These are phyloP conservation scores for Platismatia glauca DNA, from an alignment of 495 filamentous ascomycete genomes.

Conservation along the genomic window DNA sequence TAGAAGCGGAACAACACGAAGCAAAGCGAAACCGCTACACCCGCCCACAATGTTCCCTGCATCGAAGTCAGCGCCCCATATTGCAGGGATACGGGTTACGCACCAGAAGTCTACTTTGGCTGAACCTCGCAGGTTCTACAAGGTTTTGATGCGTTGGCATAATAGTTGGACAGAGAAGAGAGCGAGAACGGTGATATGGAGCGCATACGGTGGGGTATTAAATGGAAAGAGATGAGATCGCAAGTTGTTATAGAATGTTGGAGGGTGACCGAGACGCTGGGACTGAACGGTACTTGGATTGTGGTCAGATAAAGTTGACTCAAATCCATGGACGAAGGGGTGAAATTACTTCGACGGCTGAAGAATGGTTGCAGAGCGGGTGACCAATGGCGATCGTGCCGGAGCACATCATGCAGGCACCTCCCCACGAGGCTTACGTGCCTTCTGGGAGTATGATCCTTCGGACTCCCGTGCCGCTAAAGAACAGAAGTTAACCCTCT, in stretches of 20 bases:
- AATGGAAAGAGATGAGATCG: background rate
- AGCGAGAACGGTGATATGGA: background rate
- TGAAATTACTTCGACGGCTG: no score
- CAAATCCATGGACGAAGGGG: no score
- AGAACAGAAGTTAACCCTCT: background rate
- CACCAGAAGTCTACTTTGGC: background rate
- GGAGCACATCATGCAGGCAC: background rate
- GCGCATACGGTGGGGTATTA: background rate
- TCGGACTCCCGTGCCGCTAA: background rate
- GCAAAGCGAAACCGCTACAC: constrained; percentile 5
- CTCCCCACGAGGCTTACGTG: background rate
- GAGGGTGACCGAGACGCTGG: background rate
- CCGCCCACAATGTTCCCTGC: background rate
- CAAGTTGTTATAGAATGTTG: background rate
- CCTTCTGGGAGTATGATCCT: background rate
- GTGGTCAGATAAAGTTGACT: background rate
- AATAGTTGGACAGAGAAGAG: background rate
- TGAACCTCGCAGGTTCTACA: background rate
- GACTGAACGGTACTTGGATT: background rate
- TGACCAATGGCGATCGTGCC: background rate
- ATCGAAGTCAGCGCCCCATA: background rate
- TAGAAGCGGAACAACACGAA: constrained; percentile 24
- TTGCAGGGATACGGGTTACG: background rate
- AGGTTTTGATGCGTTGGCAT: background rate
- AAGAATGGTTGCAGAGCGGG: background rate